Evolutionary conservation across 768 basidiomycete genomes (phyloP), one percentile per base, ranked within the genome.

Genomic region (Mycena capillaripes): DNA sequence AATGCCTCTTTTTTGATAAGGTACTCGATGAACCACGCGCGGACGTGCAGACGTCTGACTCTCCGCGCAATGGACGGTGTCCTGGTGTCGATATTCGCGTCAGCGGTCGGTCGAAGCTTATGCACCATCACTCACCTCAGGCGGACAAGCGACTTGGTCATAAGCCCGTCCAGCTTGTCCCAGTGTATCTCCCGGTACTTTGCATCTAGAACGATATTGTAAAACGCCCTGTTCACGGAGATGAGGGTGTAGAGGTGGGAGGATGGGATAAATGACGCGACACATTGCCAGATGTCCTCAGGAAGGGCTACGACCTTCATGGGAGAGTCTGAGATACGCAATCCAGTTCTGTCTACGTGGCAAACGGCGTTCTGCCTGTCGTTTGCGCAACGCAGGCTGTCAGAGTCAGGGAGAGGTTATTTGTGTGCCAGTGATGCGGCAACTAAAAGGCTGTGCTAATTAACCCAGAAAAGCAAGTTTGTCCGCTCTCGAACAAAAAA

Each of bases 1-100:
- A 66, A 14, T 3, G 64, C 38, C 48, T 70, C 56, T 48, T 65
- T 67, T n/a, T 25, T 64, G 7, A 46, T 29, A n/a, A 84, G 79
- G 66, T 80, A 80, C 29, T 83, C 80, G 56, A 86, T 78, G 71
- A 85, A 85, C 84, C 85, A 85, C 14, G 83, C 82, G 2, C 83
- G 81, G 25, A 86, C 79, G 44, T 79, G 77, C 17, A 85, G 76
- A 23, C 78, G 78, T 25, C 79, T 75, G n/a, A 85, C 85, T 44
- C 79, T 79, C 25, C 56, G 32, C 0, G 82, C 83, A 36, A 84
- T 78, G 5, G 78, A 59, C 40, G 82, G 82, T 19, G 78, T 77
- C 70, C 84, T 84, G 34, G 6, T n/a, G 25, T 10, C 2, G 4
- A n/a, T 30, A 30, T 58, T 23, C 29, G 29, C 34, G 12, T 50